Evolutionary conservation across 768 basidiomycete species (phyloP).

Genomic region (Daedaleopsis nitida): DNA sequence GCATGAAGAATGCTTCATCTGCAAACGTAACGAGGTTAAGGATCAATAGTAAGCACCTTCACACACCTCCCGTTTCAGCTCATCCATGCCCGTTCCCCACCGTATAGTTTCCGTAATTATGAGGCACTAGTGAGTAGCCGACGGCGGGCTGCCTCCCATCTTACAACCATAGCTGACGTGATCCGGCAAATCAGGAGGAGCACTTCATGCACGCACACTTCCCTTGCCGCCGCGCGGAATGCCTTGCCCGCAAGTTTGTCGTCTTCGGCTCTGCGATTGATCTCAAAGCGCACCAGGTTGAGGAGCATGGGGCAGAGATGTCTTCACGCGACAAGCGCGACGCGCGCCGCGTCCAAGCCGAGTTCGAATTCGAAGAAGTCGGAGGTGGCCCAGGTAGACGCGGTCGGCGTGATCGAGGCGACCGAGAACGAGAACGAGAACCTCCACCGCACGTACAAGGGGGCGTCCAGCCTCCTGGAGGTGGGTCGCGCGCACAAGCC

Average conservation of each 20-base stretch:
- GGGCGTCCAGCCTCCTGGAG: constrained; percentile 21
- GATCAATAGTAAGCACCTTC: constrained; percentile 78
- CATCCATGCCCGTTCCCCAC: neutral
- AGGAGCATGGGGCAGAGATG: constrained; percentile 78
- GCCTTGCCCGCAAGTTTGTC: constrained; percentile 89
- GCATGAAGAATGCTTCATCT: constrained; percentile 97
- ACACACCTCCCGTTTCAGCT: neutral
- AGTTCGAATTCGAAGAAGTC: constrained; percentile 69
- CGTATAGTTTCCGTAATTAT: constrained; percentile 74
- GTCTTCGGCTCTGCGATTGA: constrained; percentile 89
- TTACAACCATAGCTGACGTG: neutral
- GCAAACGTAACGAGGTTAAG: constrained; percentile 76
- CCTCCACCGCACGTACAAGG: constrained; percentile 36
- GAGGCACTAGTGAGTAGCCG: constrained; percentile 57
- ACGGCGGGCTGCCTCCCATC: neutral
- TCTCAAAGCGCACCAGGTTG: constrained; percentile 88
- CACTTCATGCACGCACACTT: constrained; percentile 79
- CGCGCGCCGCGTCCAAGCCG: constrained; percentile 63
- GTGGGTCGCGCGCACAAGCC: constrained; percentile 29
- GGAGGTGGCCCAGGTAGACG: constrained; percentile 38
- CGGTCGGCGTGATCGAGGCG: constrained; percentile 46
- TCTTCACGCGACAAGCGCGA: constrained; percentile 68
- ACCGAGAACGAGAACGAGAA: constrained; percentile 54
- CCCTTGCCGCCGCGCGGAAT: constrained; percentile 73
- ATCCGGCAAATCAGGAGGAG: constrained; percentile 49